Conservation (phyloP, 2,329 filamentous ascomycete species). For the Colletotrichum lini region DNA sequence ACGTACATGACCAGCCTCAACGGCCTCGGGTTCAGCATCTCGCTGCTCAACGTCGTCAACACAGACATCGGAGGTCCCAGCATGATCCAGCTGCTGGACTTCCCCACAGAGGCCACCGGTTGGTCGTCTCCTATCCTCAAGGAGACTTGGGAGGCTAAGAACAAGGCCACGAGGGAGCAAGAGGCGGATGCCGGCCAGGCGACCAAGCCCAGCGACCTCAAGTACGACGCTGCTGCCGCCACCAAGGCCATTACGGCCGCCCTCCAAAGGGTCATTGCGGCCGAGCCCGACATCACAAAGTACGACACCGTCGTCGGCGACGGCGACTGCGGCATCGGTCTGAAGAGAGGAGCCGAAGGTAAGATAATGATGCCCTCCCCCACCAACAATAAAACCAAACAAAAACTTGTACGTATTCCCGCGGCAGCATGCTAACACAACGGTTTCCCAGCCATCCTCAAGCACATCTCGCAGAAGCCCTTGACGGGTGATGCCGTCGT, state of each 20-base stretch:
- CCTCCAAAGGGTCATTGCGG: slow-evolving; percentile 73
- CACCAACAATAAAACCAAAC: background rate
- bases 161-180: slow-evolving; percentile 62
- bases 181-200: slow-evolving; percentile 50
- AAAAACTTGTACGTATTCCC: background rate
- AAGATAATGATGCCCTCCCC: slow-evolving; percentile 44
- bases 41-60: slow-evolving; percentile 74
- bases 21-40: slow-evolving; percentile 81
- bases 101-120: slow-evolving; percentile 77
- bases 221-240: slow-evolving; percentile 65
- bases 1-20: slow-evolving; percentile 87
- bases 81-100: slow-evolving; percentile 79
- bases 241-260: slow-evolving; percentile 69
- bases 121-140: slow-evolving; percentile 77
- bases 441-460: slow-evolving; percentile 62
- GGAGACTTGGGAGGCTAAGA: slow-evolving; percentile 74
- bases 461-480: slow-evolving; percentile 61
- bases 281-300: slow-evolving; percentile 79
- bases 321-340: slow-evolving; percentile 88
- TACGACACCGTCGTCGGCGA: slow-evolving; percentile 90
- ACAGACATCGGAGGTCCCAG: slow-evolving; percentile 71
- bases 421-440: slow-evolving; percentile 40
- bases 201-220: slow-evolving; percentile 63
- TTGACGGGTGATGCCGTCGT: slow-evolving; percentile 67
- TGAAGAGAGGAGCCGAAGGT: slow-evolving; percentile 89